phyloP scores from a whole-genome alignment of 129 eudicot species.

The Tagetes erecta region DNA sequence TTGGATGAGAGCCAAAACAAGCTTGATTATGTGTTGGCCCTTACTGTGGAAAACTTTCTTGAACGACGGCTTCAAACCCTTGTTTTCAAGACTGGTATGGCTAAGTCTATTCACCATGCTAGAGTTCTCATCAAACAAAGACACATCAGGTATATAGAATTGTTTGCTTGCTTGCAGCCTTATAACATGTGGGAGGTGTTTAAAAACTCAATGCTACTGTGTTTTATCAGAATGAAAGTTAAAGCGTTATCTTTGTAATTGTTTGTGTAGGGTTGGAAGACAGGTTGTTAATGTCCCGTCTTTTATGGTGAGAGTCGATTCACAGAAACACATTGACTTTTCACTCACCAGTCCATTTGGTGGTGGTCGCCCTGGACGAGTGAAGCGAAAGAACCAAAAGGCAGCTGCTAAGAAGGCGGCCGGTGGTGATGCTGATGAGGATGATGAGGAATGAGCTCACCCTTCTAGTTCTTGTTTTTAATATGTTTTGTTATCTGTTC shows the following conservation, averaged over 20 bases:
- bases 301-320: conserved; percentile 68
- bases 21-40: conserved; percentile 78
- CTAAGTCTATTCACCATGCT: conserved; percentile 84
- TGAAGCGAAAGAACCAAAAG: conserved; percentile 75
- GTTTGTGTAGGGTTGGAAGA: conserved; percentile 56
- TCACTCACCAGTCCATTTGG: conserved; percentile 75
- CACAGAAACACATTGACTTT: conserved; percentile 70
- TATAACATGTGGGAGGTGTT: neutral
- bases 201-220: neutral
- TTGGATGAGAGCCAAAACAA: conserved; percentile 74
- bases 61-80: conserved; percentile 75
- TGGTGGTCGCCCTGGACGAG: conserved; percentile 76
- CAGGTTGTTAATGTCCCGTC: conserved; percentile 78
- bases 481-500: neutral
- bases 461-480: neutral
- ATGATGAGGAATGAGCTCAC: conserved; percentile 53
- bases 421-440: conserved; percentile 75
- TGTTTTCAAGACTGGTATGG: conserved; percentile 82
- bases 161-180: too few relatives aligned
- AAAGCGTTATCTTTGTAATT: neutral
- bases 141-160: conserved; percentile 58
- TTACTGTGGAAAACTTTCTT: conserved; percentile 73
- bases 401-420: conserved; percentile 74
- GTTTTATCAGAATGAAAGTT: neutral
- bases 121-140: conserved; percentile 76